A percentile compares a stretch with the other conserved stretches of the same genome.
phyloP scores from a whole-genome alignment of 1,284 basidiomycete genomes.

The Peniophora sp. region DNA sequence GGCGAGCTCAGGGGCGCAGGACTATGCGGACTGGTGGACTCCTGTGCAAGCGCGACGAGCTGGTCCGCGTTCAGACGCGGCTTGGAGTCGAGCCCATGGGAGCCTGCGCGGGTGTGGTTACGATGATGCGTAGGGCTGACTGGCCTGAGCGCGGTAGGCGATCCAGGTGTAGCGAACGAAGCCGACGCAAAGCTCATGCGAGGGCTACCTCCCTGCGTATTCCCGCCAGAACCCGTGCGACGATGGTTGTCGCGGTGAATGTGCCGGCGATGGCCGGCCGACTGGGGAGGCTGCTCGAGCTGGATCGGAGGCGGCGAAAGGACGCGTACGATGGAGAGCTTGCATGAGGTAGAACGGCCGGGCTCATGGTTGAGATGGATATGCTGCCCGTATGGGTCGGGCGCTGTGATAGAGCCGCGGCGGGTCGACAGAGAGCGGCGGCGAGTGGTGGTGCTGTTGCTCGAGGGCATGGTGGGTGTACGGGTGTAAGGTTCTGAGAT shows the following conservation, averaged over 20 bases:
- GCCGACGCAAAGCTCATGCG: conserved; percentile 62
- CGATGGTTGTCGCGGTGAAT: conserved; percentile 15
- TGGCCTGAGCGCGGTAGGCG: conserved; percentile 12
- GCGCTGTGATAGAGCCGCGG: conserved; percentile 57
- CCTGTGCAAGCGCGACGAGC: conserved; percentile 56
- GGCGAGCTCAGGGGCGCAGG: conserved; percentile 16
- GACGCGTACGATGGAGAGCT: conserved; percentile 68
- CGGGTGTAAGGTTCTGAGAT: no score
- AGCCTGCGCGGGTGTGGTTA: conserved; percentile 17
- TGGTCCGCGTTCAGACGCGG: conserved; percentile 57
- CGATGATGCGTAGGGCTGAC: conserved; percentile 21
- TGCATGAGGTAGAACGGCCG: conserved; percentile 48
- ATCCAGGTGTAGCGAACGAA: conserved; percentile 36
- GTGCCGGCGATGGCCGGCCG: conserved; percentile 13
- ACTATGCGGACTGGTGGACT: conserved; percentile 40
- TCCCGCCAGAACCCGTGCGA: conserved; percentile 26
- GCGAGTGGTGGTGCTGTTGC: no score
- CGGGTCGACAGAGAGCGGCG: conserved; percentile 34
- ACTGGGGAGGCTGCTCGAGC: conserved; percentile 16
- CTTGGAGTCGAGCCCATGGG: conserved; percentile 17
- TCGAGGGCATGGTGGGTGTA: no score
- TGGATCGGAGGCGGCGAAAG: conserved; percentile 19
- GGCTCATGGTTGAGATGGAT: conserved; percentile 43
- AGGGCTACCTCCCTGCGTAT: conserved; percentile 18
- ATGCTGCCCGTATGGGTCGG: conserved; percentile 57